Base-by-base conservation (phyloP, 805 yeast species). In the Dipodascus geniculatus region DNA sequence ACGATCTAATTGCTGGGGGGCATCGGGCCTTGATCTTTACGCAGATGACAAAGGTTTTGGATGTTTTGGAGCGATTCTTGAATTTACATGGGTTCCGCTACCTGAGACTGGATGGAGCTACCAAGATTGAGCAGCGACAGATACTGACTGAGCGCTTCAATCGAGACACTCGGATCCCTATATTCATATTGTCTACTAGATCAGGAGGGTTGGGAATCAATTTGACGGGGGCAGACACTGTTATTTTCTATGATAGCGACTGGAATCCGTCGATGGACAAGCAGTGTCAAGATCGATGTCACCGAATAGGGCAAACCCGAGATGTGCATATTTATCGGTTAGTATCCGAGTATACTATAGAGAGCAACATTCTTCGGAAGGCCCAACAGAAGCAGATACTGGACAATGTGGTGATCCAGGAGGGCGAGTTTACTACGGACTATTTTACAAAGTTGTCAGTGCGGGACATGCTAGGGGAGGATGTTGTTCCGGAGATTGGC, bases 191-290 rank as follows among this genome's bases (percentile, higher is more conserved):
- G 53, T 88, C 96, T 2, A 88, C 97, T 1, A 80, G 99, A 69
- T 93, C 99, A 1, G 99, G 99, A 68, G 99, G 99, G 38, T 75
- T 95, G 60, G 99, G 99, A 66, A 93, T 93, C 67, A 93, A 93
- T 64, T 72, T 93, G 59, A 93, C 99, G 0, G 99, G 98, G 65
- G 99, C 99, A 0, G 99, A 93, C 64, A 93, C 99, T 0, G 99
- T 93, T 48, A 88, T 93, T 4, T 95, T 93, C 70, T 93, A 95
- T 67, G 99, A 93, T 69, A 88, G 96, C 1, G 99, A 91, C 69
- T 91, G 99, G 99, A 93, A 93, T 65, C 99, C 99, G 1, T 96
- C 98, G 1, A 93, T 93, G 97, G 99, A 93, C 68, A 88, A 89
- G 65, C 99, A 93, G 70, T 93, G 99, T 71, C 99, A 93, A 69